phyloP scores from a whole-genome alignment of 2,329 filamentous ascomycete genomes.

The Fusarium bulbicola region DNA sequence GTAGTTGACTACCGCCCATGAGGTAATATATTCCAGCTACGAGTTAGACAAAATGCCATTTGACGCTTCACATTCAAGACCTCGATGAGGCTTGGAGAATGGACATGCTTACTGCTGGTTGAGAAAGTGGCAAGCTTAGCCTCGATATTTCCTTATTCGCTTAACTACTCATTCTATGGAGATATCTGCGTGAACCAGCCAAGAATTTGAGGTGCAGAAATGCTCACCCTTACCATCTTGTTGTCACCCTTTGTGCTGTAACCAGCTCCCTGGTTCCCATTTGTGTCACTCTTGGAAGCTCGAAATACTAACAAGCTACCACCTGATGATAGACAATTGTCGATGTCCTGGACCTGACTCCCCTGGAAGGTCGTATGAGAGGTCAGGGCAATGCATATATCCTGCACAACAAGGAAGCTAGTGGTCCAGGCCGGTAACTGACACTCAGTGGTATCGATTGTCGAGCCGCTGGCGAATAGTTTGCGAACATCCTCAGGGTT shows the following conservation, averaged over 20 bases:
- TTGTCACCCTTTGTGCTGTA: accelerated
- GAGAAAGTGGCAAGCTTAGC: accelerated
- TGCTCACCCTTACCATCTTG: accelerated
- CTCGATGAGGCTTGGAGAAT: too few species aligned
- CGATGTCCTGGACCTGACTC: not conserved
- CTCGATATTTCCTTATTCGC: too few species aligned
- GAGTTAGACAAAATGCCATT: too few species aligned
- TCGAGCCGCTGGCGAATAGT: not conserved
- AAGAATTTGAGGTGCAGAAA: not conserved
- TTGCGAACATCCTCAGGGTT: not conserved
- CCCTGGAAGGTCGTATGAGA: not conserved
- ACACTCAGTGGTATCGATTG: not conserved
- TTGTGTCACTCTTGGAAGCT: not conserved
- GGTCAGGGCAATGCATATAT: not conserved
- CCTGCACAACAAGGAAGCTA: not conserved
- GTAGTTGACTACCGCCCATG: too few species aligned
- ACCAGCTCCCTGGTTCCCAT: accelerated
- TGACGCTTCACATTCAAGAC: too few species aligned
- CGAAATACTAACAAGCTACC: not conserved
- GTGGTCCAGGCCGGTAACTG: not conserved
- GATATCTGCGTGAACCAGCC: not conserved
- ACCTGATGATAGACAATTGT: not conserved
- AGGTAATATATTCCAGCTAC: too few species aligned
- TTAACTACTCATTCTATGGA: not conserved
- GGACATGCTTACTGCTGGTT: accelerated